Conservation (phyloP, 2,329 filamentous ascomycete species). For the Pseudogymnoascus sp. region DNA sequence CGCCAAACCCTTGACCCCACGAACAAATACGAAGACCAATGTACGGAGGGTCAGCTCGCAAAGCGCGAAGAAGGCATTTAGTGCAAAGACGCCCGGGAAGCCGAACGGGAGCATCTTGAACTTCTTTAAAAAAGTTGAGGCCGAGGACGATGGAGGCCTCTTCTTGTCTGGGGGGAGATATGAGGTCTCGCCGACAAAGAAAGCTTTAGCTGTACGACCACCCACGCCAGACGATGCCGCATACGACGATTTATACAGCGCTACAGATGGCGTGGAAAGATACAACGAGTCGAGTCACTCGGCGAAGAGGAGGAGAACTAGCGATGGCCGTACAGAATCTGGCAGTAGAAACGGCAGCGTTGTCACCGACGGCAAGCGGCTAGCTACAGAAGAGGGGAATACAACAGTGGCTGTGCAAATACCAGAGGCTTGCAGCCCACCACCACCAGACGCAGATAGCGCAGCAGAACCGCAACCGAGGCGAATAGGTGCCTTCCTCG, state of each 20-base stretch:
- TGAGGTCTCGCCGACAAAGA: constrained; percentile 23
- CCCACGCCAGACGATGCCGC: constrained; percentile 15
- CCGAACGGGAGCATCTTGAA: constrained; percentile 61
- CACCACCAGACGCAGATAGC: constrained; percentile 23
- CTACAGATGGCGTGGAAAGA: constrained; percentile 24
- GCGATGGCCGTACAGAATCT: background rate
- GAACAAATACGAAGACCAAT: constrained; percentile 24
- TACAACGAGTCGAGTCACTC: constrained; percentile 34
- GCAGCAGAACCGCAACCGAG: constrained; percentile 18
- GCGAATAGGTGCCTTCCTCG: constrained; percentile 56
- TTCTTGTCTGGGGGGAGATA: constrained; percentile 39
- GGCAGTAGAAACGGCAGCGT: background rate
- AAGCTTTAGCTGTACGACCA: constrained; percentile 9
- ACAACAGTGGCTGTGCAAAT: background rate
- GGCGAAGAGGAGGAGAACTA: constrained; percentile 38
- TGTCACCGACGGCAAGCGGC: background rate
- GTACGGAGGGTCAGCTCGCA: constrained; percentile 14
- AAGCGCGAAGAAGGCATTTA: constrained; percentile 20
- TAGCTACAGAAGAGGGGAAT: background rate
- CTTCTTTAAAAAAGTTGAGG: constrained; percentile 65
- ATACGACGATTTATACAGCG: constrained; percentile 24
- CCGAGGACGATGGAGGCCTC: constrained; percentile 45
- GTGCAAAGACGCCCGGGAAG: constrained; percentile 21
- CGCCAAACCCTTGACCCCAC: constrained; percentile 26
- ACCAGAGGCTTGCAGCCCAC: constrained; percentile 15